Conservation (phyloP, 2,329 filamentous ascomycete genomes). For the Colletotrichum abscissum region DNA sequence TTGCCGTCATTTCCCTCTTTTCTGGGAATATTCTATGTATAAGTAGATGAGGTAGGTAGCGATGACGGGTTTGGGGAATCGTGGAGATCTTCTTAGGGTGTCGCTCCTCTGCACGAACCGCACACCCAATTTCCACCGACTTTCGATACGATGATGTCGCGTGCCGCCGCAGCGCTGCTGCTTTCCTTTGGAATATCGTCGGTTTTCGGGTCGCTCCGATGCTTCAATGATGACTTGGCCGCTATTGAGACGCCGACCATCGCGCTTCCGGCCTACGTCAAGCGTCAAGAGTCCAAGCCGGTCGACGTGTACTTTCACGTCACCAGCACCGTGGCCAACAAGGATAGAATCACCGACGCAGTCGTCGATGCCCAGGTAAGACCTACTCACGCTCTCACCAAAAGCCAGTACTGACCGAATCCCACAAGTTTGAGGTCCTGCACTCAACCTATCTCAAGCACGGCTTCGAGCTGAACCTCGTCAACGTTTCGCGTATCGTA, state of each 20-base stretch:
- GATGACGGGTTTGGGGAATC: neutral
- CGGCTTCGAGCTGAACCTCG: slow-evolving; percentile 24
- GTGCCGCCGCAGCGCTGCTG: neutral
- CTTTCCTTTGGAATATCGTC: slow-evolving; percentile 2
- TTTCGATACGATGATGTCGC: neutral
- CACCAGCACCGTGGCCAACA: slow-evolving; percentile 60
- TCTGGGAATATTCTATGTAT: neutral
- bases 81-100: too few species aligned
- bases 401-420: neutral
- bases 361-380: slow-evolving; percentile 25
- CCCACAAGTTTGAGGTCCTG: slow-evolving; percentile 19
- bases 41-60: neutral
- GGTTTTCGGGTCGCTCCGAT: slow-evolving; percentile 5
- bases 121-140: too few species aligned
- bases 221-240: slow-evolving; percentile 19
- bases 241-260: neutral
- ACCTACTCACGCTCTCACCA: neutral
- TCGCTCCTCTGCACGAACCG: too few species aligned
- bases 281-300: slow-evolving; percentile 34
- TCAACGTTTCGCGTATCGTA: slow-evolving; percentile 29
- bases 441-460: slow-evolving; percentile 23
- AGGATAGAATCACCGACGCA: slow-evolving; percentile 19
- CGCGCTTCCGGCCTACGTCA: neutral
- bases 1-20: neutral
- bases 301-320: slow-evolving; percentile 58